Conservation (phyloP, 2,329 filamentous ascomycete genomes). For the Cryphonectria japonica region DNA sequence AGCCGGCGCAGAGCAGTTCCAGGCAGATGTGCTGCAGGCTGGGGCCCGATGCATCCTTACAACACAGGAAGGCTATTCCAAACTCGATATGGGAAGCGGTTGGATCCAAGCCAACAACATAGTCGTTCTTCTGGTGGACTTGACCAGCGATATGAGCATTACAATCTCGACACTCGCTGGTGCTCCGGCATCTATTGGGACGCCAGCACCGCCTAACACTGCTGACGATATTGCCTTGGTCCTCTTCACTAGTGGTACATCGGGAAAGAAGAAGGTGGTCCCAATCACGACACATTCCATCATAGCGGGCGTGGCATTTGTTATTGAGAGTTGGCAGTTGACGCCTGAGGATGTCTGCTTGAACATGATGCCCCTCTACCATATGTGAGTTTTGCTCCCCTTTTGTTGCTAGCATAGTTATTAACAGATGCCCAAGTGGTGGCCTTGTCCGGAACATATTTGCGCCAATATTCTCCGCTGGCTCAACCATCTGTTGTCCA, state of each 20-base stretch:
- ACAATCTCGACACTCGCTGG: slow-evolving; percentile 13
- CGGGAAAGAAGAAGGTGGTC: slow-evolving; percentile 62
- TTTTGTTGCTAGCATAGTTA: neutral
- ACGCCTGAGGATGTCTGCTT: slow-evolving; percentile 52
- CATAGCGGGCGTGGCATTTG: slow-evolving; percentile 53
- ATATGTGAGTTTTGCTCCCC: slow-evolving; percentile 48
- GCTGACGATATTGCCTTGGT: slow-evolving; percentile 71
- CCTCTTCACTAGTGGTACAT: slow-evolving; percentile 62
- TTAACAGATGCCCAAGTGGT: slow-evolving; percentile 47
- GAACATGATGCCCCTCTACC: slow-evolving; percentile 64
- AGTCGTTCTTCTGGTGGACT: slow-evolving; percentile 19
- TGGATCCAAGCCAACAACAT: slow-evolving; percentile 20
- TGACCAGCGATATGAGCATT: slow-evolving; percentile 25
- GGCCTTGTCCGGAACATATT: slow-evolving; percentile 84
- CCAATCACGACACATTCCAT: slow-evolving; percentile 56
- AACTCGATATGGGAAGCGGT: slow-evolving; percentile 10
- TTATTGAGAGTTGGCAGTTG: slow-evolving; percentile 58
- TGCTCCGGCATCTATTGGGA: neutral
- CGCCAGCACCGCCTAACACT: slow-evolving; percentile 12
- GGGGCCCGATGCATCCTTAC: slow-evolving; percentile 27
- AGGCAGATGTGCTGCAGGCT: slow-evolving; percentile 30
- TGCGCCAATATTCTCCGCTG: slow-evolving; percentile 73
- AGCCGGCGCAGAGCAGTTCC: slow-evolving; percentile 28
- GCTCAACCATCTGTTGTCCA: slow-evolving; percentile 76
- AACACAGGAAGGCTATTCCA: slow-evolving; percentile 18